Percentiles rank a stretch among this genome's conserved stretches.
Evolutionary conservation across 176 grass and related monocot species (phyloP).

Genomic region (Avena sativa): DNA sequence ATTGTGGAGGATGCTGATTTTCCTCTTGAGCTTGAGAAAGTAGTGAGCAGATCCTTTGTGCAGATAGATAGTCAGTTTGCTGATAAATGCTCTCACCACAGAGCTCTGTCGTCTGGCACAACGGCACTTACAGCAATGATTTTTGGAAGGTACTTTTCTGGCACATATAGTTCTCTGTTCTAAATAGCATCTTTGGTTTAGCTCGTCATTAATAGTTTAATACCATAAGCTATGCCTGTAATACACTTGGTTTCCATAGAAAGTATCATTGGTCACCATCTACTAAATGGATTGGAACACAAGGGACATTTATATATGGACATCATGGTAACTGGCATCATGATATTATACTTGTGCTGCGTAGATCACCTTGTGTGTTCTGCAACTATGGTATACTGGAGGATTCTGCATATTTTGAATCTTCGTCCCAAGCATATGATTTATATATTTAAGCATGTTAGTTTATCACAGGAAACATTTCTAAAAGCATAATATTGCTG

Average conservation of each 20-base stretch:
- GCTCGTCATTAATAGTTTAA: neutral
- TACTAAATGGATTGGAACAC: neutral
- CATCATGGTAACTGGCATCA: neutral
- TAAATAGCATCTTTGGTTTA: constrained; percentile 30
- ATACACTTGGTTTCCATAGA: neutral
- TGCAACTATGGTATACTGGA: neutral
- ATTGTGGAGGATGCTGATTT: constrained; percentile 94
- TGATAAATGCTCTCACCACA: constrained; percentile 60
- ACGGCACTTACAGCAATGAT: constrained; percentile 90
- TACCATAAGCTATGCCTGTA: neutral
- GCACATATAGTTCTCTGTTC: neutral
- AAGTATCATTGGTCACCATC: neutral
- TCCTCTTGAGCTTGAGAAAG: constrained; percentile 85
- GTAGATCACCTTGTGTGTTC: neutral
- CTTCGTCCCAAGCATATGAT: constrained; percentile 15
- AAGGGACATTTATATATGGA: neutral
- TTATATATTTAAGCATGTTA: neutral
- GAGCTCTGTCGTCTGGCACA: constrained; percentile 72
- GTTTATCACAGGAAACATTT: neutral
- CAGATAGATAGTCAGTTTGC: constrained; percentile 79
- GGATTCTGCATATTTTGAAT: constrained; percentile 20
- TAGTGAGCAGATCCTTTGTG: constrained; percentile 75
- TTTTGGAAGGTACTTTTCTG: constrained; percentile 74
- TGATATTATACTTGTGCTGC: neutral
- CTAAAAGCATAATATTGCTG: constrained; percentile 25